These are phyloP conservation scores for Saccharomyces hybrid DNA, from an alignment of 1,139 yeast species.

Conservation along the genomic window DNA sequence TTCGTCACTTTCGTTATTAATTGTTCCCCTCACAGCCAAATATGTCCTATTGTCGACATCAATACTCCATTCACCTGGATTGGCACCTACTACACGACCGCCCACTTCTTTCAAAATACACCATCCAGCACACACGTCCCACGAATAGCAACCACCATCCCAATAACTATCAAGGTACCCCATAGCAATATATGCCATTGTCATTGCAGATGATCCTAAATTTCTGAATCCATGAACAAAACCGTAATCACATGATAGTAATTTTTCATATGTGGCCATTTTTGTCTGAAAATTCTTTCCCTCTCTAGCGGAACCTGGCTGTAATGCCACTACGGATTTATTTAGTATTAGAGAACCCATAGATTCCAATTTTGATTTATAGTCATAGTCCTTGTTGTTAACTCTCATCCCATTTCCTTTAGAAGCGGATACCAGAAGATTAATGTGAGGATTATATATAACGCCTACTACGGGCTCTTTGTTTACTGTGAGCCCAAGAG, in stretches of 20 bases:
- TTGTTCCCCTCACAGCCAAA: constrained; percentile 47
- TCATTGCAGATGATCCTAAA: constrained; percentile 55
- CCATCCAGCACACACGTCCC: constrained; percentile 67
- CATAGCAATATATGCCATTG: constrained; percentile 46
- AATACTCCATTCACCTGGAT: constrained; percentile 41
- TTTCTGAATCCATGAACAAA: constrained; percentile 53
- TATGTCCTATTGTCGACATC: constrained; percentile 44
- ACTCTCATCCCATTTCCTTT: constrained; percentile 46
- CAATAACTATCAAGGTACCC: constrained; percentile 52
- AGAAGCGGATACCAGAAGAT: constrained; percentile 43
- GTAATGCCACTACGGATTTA: constrained; percentile 48
- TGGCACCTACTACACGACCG: constrained; percentile 47
- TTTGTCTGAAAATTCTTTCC: constrained; percentile 44
- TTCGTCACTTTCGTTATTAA: constrained; percentile 11
- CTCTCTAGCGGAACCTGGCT: constrained; percentile 51
- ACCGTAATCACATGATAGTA: constrained; percentile 41
- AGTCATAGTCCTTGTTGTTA: constrained; percentile 36
- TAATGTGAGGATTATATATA: constrained; percentile 47
- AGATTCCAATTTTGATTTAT: constrained; percentile 21
- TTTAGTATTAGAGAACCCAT: constrained; percentile 38
- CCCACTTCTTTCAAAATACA: constrained; percentile 51
- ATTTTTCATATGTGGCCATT: constrained; percentile 38
- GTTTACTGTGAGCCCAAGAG: constrained; percentile 46
- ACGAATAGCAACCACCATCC: constrained; percentile 58
- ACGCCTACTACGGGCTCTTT: constrained; percentile 50